These are phyloP conservation scores for Ormosia semicastrata DNA, from an alignment of 306 rosid genomes.

Conservation along the genomic window DNA sequence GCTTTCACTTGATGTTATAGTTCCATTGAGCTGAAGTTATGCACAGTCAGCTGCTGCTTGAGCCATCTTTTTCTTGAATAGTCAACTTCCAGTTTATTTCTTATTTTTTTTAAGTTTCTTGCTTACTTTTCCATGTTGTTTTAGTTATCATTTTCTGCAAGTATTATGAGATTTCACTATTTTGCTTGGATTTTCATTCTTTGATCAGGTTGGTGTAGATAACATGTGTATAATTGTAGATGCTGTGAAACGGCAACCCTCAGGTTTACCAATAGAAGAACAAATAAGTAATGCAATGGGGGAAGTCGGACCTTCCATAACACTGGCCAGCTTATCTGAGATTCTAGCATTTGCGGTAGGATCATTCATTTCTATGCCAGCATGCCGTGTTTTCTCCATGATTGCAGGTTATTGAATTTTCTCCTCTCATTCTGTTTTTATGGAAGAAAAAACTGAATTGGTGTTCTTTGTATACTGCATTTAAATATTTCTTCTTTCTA, in stretches of 20 bases:
- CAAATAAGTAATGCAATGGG: slow-evolving; percentile 79
- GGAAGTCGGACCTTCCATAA: slow-evolving; percentile 96
- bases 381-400: slow-evolving; percentile 98
- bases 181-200: slow-evolving; percentile 29
- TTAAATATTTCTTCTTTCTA: not conserved
- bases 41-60: not conserved
- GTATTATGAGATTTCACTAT: slow-evolving; percentile 14
- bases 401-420: slow-evolving; percentile 71
- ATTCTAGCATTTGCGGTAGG: slow-evolving; percentile 96
- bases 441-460: not conserved
- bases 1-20: not conserved
- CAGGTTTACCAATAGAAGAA: slow-evolving; percentile 68
- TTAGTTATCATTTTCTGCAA: slow-evolving; percentile 8
- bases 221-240: slow-evolving; percentile 97
- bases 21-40: slow-evolving; percentile 17
- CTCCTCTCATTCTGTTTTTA: not conserved
- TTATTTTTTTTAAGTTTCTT: not conserved
- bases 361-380: slow-evolving; percentile 92
- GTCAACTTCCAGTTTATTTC: not conserved
- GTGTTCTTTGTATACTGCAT: not conserved
- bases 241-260: slow-evolving; percentile 83
- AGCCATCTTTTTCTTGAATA: not conserved
- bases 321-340: slow-evolving; percentile 91
- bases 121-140: not conserved
- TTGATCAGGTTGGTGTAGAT: slow-evolving; percentile 92